Conservation (phyloP, 2,329 filamentous ascomycete species). For the Ophiostoma novo-ulmi region DNA sequence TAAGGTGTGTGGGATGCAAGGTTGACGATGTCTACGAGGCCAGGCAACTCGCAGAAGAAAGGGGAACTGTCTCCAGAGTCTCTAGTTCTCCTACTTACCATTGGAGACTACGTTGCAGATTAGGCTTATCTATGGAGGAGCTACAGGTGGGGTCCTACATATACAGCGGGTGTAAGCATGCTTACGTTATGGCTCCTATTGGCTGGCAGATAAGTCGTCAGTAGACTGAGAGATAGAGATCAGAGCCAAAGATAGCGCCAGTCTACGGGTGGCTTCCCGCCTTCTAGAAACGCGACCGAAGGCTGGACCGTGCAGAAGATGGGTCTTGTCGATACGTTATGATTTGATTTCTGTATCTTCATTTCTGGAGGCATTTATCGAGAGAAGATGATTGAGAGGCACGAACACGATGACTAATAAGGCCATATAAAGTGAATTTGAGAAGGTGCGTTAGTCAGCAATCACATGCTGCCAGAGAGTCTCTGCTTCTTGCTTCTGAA, state of each 20-base stretch:
- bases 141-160: neutral
- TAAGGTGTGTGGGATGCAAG: neutral
- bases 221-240: neutral
- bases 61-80: neutral
- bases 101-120: neutral
- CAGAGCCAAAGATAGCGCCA: neutral
- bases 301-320: slow-evolving; percentile 4
- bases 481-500: neutral
- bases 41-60: slow-evolving; percentile 2
- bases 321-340: neutral
- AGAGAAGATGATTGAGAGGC: neutral
- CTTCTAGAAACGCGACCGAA: slow-evolving; percentile 11
- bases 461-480: neutral
- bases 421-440: too few species aligned
- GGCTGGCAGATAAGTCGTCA: slow-evolving; percentile 5
- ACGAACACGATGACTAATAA: neutral
- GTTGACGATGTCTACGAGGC: neutral
- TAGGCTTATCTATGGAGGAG: slow-evolving; percentile 5
- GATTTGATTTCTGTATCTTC: neutral
- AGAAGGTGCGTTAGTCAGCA: neutral
- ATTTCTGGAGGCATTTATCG: neutral
- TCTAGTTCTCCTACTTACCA: too few species aligned
- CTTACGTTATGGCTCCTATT: slow-evolving; percentile 10
- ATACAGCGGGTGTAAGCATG: neutral
- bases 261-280: neutral